Evolutionary conservation across 1,284 basidiomycete species (phyloP).

Genomic region (Puccinia triticina): DNA sequence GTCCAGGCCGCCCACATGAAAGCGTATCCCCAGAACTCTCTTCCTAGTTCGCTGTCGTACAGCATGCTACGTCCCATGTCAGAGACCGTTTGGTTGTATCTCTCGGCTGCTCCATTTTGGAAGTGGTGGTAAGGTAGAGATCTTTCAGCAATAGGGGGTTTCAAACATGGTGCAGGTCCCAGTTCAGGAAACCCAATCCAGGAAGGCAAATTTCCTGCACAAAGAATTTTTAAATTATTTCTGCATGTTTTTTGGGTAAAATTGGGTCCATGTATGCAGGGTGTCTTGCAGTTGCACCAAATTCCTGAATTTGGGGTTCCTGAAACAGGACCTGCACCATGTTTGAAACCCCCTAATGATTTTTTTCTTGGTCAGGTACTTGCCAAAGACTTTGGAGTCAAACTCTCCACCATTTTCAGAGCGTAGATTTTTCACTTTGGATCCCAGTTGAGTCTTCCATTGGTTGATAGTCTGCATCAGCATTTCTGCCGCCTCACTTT

Average conservation of each 20-base stretch:
- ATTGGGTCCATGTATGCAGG: no score
- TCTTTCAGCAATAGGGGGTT: background rate
- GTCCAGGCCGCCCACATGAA: no score
- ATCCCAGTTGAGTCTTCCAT: background rate
- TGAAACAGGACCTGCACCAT: no score
- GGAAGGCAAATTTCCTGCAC: no score
- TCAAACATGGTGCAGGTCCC: no score
- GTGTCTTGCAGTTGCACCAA: no score
- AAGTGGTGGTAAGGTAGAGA: slow-evolving; percentile 8
- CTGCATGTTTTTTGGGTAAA: no score
- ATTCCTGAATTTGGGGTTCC: no score
- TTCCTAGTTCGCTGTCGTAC: background rate
- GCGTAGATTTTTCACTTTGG: background rate
- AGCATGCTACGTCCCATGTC: slow-evolving; percentile 38
- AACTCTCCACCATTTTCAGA: no score
- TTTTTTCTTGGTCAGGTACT: background rate
- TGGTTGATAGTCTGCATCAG: background rate
- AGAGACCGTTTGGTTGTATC: background rate
- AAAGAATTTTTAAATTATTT: no score
- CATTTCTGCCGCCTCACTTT: background rate
- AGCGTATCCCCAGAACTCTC: slow-evolving; percentile 3
- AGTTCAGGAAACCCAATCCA: no score
- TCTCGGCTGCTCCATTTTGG: background rate
- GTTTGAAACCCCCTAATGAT: no score
- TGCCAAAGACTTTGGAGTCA: background rate